Evolutionary conservation across 306 rosid species (phyloP).

Genomic region (Amphicarpaea edgeworthii): DNA sequence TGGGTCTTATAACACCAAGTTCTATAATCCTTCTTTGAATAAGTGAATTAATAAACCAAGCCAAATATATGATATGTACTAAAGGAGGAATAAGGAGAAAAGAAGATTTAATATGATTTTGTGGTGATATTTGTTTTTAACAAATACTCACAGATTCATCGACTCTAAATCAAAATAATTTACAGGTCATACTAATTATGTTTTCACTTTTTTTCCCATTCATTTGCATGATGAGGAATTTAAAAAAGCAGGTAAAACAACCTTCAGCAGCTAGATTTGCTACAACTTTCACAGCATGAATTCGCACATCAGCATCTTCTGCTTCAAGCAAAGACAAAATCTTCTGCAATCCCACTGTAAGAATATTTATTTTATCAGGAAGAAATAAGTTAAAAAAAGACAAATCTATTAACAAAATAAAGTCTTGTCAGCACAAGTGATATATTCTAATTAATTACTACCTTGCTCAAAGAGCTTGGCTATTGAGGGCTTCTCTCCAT

Average conservation of each 20-base stretch:
- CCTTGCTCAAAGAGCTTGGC: slow-evolving; percentile 99
- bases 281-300: slow-evolving; percentile 98
- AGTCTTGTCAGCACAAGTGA: slow-evolving; percentile 33
- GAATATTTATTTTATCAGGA: slow-evolving; percentile 48
- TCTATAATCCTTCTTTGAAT: slow-evolving; percentile 37
- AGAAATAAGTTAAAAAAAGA: slow-evolving; percentile 38
- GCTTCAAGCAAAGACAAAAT: slow-evolving; percentile 98
- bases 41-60: slow-evolving; percentile 35
- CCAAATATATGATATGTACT: slow-evolving; percentile 31
- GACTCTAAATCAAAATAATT: slow-evolving; percentile 30
- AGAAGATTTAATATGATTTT: slow-evolving; percentile 23
- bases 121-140: slow-evolving; percentile 3
- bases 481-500: slow-evolving; percentile 86
- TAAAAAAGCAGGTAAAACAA: slow-evolving; percentile 49
- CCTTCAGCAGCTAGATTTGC: slow-evolving; percentile 99
- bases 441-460: slow-evolving; percentile 39
- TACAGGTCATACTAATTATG: not conserved
- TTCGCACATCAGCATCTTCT: slow-evolving; percentile 90
- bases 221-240: slow-evolving; percentile 1
- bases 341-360: slow-evolving; percentile 94
- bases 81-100: not conserved
- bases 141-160: slow-evolving; percentile 33
- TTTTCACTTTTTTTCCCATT: not conserved
- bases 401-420: slow-evolving; percentile 36
- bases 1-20: slow-evolving; percentile 21